Evolutionary conservation across 2,329 filamentous ascomycete genomes (phyloP), one percentile per base, ranked within the genome.

Genomic region (Calonectria honghensis): DNA sequence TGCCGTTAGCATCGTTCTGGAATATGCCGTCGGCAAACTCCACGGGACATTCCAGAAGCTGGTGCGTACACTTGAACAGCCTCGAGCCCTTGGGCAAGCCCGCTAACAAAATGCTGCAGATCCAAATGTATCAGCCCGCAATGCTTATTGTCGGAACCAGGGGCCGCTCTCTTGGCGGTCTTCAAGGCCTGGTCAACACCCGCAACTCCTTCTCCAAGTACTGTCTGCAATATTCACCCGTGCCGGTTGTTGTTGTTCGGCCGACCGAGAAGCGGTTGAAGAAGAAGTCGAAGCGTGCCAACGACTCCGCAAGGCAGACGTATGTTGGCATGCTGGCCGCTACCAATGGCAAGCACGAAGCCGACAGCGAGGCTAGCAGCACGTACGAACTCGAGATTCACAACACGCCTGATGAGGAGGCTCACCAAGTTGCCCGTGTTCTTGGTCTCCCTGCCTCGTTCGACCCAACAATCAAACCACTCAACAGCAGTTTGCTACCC

Each of bases 81-180:
- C 6, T 18, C 27, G n/a, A 41, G 24, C n/a, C 13, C 9, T 27
- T 41, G 57, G 24, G 27, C n/a, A 41, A 29, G n/a, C 24, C 24
- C 37, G 18, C 57, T 63, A 11, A 63, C 57, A 37, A 63, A 41
- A 29, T 37, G 6, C 48, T 31, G 11, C 80, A 97, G 95, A 98
- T 98, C 78, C 93, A 95, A 80, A 93, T 98, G 75, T 96, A 98
- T 84, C 94, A 98, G 82, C 96, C 96, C 4, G 95, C 95, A 3
- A 96, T 98, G 87, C 90, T 98, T 29, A 94, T 98, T 35, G 96
- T 98, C 20, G 96, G 96, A 54, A 98, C 96, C 1, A 92, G 94
- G 79, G 96, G 96, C 59, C 91, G 95, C 70, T 96, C 94, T 48
- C 89, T 98, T 2, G 95, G 95, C 41, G 95, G 96, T 32, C 93